phyloP scores from a whole-genome alignment of 2,329 filamentous ascomycete genomes.

The Stagonosporopsis chrysanthemi region DNA sequence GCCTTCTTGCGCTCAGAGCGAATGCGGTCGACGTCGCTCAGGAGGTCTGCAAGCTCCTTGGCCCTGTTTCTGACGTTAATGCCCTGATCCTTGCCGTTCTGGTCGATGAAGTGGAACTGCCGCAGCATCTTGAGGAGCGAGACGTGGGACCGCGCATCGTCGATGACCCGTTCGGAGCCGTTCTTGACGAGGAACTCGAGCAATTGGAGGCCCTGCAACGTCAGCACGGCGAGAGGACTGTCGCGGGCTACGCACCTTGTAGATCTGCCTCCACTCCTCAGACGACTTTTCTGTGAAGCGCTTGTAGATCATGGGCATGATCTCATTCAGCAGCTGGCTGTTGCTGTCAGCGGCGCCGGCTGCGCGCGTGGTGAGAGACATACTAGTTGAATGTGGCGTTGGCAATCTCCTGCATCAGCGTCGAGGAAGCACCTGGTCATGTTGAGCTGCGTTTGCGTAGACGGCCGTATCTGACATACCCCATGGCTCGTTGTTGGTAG shows the following conservation, averaged over 20 bases:
- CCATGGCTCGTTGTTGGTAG: constrained; percentile 99
- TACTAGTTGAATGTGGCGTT: constrained; percentile 98
- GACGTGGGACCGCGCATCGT: constrained; percentile 94
- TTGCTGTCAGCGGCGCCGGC: constrained; percentile 28
- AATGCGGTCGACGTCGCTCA: constrained; percentile 90
- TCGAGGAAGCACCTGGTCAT: constrained; percentile 71
- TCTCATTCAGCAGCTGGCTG: constrained; percentile 96
- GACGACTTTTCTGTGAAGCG: constrained; percentile 98
- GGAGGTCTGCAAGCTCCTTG: constrained; percentile 93
- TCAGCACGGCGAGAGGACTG: constrained; percentile 25
- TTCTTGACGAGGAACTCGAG: constrained; percentile 98
- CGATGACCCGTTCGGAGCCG: constrained; percentile 94
- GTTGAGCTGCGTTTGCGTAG: constrained; percentile 22
- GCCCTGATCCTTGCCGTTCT: constrained; percentile 97
- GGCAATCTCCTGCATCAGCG: constrained; percentile 96
- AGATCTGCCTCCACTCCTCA: constrained; percentile 99
- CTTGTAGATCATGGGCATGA: constrained; percentile 99
- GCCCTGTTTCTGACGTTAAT: constrained; percentile 96
- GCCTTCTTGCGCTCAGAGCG: constrained; percentile 83
- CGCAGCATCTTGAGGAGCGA: constrained; percentile 97
- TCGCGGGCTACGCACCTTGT: constrained; percentile 76
- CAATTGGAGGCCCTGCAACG: constrained; percentile 74
- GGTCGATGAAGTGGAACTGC: constrained; percentile 96
- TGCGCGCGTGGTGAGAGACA: constrained; percentile 42
- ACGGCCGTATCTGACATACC: constrained; percentile 56